Percentiles rank a stretch among this genome's conserved stretches.
Evolutionary conservation across 768 basidiomycete species (phyloP).

Genomic region (Trametes coccinea): DNA sequence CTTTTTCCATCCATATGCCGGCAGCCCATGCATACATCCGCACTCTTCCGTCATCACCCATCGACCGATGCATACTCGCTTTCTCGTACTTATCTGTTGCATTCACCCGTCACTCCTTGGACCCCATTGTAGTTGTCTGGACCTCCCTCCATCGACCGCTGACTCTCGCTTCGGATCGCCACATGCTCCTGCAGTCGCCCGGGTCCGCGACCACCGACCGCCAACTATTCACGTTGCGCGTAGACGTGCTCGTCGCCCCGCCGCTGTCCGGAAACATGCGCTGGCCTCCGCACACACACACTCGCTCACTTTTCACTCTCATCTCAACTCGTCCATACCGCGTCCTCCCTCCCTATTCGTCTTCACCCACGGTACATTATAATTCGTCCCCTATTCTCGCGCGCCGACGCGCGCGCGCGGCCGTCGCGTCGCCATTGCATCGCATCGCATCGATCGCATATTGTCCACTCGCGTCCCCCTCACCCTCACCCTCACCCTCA

Average conservation of each 20-base stretch:
- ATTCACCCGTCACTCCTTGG: slow-evolving; percentile 21
- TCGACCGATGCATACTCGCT: slow-evolving; percentile 5
- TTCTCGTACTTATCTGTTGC: slow-evolving; percentile 19
- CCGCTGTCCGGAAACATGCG: not conserved
- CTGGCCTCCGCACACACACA: slow-evolving; percentile 13
- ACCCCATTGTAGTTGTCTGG: slow-evolving; percentile 11
- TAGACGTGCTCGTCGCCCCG: not conserved
- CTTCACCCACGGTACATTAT: slow-evolving; percentile 23
- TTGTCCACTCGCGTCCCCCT: not conserved
- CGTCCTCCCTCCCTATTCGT: slow-evolving; percentile 29
- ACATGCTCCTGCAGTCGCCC: slow-evolving; percentile 5
- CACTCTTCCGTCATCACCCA: not conserved
- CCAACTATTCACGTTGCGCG: not conserved
- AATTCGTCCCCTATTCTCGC: slow-evolving; percentile 13
- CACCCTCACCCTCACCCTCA: not conserved
- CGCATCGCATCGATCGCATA: slow-evolving; percentile 15
- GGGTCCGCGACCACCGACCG: not conserved
- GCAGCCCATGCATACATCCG: not conserved
- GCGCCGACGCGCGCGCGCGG: slow-evolving; percentile 8
- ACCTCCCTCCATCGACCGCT: not conserved
- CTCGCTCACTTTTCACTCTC: slow-evolving; percentile 10
- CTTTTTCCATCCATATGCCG: not conserved
- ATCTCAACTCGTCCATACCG: slow-evolving; percentile 24
- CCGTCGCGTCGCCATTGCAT: not conserved
- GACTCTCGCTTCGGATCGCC: slow-evolving; percentile 1